A percentile compares a stretch with the other conserved stretches of the same genome.
phyloP scores from a whole-genome alignment of 108 stramenopile genomes.

The Nitzschia sp. region DNA sequence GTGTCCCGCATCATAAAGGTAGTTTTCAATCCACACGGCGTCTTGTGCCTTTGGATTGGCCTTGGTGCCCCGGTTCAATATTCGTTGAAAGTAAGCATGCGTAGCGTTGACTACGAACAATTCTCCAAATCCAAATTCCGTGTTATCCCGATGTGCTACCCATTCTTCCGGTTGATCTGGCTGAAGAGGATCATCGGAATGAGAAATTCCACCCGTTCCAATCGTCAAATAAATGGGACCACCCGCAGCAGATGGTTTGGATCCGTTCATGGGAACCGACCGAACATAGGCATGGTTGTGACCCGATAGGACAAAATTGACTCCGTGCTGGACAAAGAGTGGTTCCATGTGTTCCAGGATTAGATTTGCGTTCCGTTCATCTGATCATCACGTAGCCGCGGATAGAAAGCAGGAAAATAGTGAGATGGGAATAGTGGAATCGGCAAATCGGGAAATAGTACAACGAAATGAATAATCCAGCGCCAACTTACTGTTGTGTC shows the following conservation, averaged over 20 bases:
- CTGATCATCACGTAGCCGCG: neutral
- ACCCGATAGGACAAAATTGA: conserved; percentile 85
- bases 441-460: too few relatives aligned
- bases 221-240: conserved; percentile 83
- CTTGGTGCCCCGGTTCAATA: conserved; percentile 39
- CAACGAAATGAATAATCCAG: too few relatives aligned
- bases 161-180: conserved; percentile 61
- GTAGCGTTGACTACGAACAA: conserved; percentile 67
- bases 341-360: conserved; percentile 72
- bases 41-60: conserved; percentile 2
- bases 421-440: neutral
- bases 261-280: conserved; percentile 43
- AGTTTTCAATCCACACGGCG: conserved; percentile 17
- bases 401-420: neutral
- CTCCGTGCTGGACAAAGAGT: conserved; percentile 65
- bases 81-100: conserved; percentile 63
- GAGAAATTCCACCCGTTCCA: conserved; percentile 92
- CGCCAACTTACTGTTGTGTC: conserved; percentile 39
- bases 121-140: conserved; percentile 81
- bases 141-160: conserved; percentile 83
- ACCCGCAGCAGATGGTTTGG: conserved; percentile 20
- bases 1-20: too few relatives aligned
- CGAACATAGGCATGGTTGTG: conserved; percentile 92
- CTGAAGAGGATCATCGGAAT: conserved; percentile 42
- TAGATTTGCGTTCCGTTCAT: conserved; percentile 51